Base-by-base conservation (phyloP, 495 filamentous ascomycete genomes). In the Talaromyces stipitatus region DNA sequence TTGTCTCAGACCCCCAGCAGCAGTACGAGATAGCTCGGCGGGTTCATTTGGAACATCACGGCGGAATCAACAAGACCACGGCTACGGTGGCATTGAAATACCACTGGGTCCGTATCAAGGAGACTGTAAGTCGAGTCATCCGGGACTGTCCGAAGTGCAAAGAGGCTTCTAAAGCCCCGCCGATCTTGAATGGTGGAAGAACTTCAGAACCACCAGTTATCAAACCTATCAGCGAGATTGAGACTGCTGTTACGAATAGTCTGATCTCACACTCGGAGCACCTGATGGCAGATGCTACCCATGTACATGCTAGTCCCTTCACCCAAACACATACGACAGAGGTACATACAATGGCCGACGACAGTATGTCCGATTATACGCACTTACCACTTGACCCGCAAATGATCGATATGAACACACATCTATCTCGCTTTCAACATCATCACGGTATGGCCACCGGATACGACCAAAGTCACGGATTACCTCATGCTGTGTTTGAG, bases 41-140 rank as follows among this genome's bases (percentile, higher is more conserved):
- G 32, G 78, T 91, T 11, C 94, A 98, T 69, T 72, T 83, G 46
- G 72, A 82, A 50, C 77, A 84, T n/a, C 94, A 98, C 68, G 90
- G 86, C 4, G 94, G 94, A 54, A 97, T 98, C 72, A 98, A 98
- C 78, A 97, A 96, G 72, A 97, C 92, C 1, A 98, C 94, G 0
- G 90, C 91, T 8, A 87, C 85, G 20, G 96, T 98, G 60, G 91
- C 94, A 2, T 87, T 96, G 69, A 87, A 88, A 61, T 97, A 90
- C 64, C 94, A 97, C 67, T 98, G 94, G 94, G 92, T 95, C n/a
- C 82, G 94, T 29, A 97, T 98, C 74, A 98, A 97, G 68, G 92
- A 97, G 69, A 97, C 92, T 0, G 94, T 96, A 56, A 92, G 87
- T 66, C 82, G 89, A 61, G 92, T 96, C 65, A 96, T 98, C 74